Evolutionary conservation across 2,329 filamentous ascomycete genomes (phyloP).

Genomic region (Aspergillus aculeatinus): DNA sequence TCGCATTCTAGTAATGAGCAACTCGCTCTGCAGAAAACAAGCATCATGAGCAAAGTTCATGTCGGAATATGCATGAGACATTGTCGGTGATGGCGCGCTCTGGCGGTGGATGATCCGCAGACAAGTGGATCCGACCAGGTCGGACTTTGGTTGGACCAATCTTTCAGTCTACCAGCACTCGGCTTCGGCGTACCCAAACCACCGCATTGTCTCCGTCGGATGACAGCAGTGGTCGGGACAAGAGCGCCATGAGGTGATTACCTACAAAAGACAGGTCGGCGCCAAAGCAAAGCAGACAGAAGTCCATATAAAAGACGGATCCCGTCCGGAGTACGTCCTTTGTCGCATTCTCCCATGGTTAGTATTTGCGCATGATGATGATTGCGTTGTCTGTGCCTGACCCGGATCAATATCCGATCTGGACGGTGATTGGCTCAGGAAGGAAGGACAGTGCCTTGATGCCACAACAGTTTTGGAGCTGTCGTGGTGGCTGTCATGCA

Average conservation of each 20-base stretch:
- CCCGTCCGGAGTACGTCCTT: neutral
- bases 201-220: neutral
- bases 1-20: neutral
- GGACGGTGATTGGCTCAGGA: neutral
- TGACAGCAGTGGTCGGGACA: neutral
- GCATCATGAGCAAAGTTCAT: neutral
- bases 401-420: neutral
- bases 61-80: constrained; percentile 10
- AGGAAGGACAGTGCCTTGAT: neutral
- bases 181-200: neutral
- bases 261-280: neutral
- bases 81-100: constrained; percentile 2
- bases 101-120: constrained; percentile 2
- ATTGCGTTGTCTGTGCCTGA: neutral
- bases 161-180: neutral
- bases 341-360: neutral
- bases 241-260: neutral
- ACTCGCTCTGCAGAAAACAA: neutral
- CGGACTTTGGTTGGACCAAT: constrained; percentile 4
- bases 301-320: neutral
- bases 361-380: neutral
- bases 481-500: neutral
- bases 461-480: neutral
- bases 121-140: constrained; percentile 1
- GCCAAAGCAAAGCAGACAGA: neutral